Evolutionary conservation across 129 eudicot species (phyloP).

Genomic region (Silybum marianum): DNA sequence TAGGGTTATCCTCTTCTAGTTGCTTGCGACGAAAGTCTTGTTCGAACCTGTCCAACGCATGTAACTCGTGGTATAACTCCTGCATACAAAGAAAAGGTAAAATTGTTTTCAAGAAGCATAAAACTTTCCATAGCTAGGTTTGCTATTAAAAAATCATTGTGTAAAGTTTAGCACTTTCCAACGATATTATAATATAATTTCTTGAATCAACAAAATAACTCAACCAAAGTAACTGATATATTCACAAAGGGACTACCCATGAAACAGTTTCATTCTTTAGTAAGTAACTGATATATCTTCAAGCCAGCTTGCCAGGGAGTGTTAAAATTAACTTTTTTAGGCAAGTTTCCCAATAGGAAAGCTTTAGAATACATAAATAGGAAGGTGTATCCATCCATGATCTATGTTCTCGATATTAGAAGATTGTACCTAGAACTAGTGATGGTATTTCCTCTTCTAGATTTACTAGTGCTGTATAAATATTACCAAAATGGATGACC

Average conservation of each 20-base stretch:
- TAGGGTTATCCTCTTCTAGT: conserved; percentile 80
- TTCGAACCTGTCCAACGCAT: conserved; percentile 92
- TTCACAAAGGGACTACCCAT: no score
- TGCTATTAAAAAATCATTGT: conserved; percentile 11
- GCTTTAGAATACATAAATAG: not conserved
- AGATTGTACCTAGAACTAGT: not conserved
- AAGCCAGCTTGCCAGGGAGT: not conserved
- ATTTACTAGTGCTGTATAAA: not conserved
- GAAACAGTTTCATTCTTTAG: no score
- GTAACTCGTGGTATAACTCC: conserved; percentile 98
- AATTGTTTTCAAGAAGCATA: not conserved
- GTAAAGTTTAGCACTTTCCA: not conserved
- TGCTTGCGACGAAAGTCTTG: conserved; percentile 86
- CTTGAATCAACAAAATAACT: not conserved
- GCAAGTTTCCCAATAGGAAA: not conserved
- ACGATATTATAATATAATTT: not conserved
- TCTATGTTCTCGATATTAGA: not conserved
- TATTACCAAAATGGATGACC: not conserved
- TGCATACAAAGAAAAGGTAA: conserved; percentile 38
- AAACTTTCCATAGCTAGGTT: conserved; percentile 2
- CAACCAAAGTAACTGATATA: no score
- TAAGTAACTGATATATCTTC: no score
- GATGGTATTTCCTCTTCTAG: not conserved
- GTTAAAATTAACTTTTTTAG: not conserved
- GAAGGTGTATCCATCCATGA: not conserved